These are phyloP conservation scores for Wickerhamomyces xylosicus DNA, from an alignment of 805 yeast genomes.

Conservation along the genomic window DNA sequence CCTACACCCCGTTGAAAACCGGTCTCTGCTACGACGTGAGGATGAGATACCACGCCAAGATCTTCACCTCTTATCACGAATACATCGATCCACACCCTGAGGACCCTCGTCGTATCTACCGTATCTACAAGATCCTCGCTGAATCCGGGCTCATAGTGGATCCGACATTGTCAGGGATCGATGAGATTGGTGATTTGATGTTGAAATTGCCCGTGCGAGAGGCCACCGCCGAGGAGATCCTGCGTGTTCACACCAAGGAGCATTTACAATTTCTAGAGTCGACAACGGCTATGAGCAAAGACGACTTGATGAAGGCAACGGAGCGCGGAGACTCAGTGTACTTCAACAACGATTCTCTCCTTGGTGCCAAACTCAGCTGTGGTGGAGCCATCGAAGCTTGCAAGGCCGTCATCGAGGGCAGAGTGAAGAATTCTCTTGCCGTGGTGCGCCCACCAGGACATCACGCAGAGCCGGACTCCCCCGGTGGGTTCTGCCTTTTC, in stretches of 20 bases:
- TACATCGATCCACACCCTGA: slow-evolving; percentile 99
- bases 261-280: slow-evolving; percentile 69
- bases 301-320: slow-evolving; percentile 68
- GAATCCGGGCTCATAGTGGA: slow-evolving; percentile 88
- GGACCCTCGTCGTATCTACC: slow-evolving; percentile 91
- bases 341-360: slow-evolving; percentile 80
- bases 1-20: slow-evolving; percentile 70
- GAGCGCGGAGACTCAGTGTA: slow-evolving; percentile 92
- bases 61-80: slow-evolving; percentile 84
- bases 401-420: slow-evolving; percentile 86
- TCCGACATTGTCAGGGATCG: slow-evolving; percentile 54
- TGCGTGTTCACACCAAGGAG: slow-evolving; percentile 74
- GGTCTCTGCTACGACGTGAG: slow-evolving; percentile 94
- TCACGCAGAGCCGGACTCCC: slow-evolving; percentile 95
- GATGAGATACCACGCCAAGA: slow-evolving; percentile 94
- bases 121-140: slow-evolving; percentile 87
- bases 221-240: slow-evolving; percentile 78
- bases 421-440: slow-evolving; percentile 85
- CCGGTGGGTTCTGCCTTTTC: slow-evolving; percentile 95
- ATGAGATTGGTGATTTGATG: slow-evolving; percentile 80
- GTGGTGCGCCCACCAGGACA: slow-evolving; percentile 99
- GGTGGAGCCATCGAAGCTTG: slow-evolving; percentile 98
- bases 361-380: slow-evolving; percentile 84
- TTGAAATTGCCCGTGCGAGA: slow-evolving; percentile 82
- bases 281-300: slow-evolving; percentile 70